Conservation (phyloP, 225 moss, liverwort and hornwort species). For the Polytrichum formosum region DNA sequence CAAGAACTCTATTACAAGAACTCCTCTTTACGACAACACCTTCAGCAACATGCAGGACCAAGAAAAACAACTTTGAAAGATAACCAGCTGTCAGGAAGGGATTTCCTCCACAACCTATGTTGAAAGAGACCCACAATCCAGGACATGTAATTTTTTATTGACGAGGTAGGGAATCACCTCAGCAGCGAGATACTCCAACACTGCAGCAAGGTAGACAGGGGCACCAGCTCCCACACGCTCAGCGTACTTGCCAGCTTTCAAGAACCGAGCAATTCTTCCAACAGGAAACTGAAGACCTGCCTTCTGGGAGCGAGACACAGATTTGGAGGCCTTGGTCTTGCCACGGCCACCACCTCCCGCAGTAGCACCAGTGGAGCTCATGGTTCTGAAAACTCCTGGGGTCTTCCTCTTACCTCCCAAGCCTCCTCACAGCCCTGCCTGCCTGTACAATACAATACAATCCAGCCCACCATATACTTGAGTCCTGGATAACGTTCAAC, state of each 20-base stretch:
- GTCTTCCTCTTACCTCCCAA: neutral
- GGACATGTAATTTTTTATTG: neutral
- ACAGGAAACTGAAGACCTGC: conserved; percentile 84
- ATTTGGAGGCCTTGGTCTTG: conserved; percentile 75
- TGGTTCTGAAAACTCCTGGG: conserved; percentile 14
- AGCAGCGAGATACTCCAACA: conserved; percentile 78
- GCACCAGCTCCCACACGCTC: conserved; percentile 80
- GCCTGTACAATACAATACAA: no score
- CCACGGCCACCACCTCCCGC: conserved; percentile 54
- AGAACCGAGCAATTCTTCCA: conserved; percentile 71
- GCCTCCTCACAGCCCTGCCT: no score
- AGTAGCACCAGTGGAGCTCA: conserved; percentile 42
- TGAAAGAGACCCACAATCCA: no score
- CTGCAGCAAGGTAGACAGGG: conserved; percentile 75
- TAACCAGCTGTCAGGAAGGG: no score
- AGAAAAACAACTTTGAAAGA: no score
- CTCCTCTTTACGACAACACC: no score
- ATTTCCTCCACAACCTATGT: no score
- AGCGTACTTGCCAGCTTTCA: conserved; percentile 80
- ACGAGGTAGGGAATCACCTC: conserved; percentile 37
- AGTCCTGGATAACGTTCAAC: no score
- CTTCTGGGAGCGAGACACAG: conserved; percentile 68
- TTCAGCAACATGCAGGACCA: no score
- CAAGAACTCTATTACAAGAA: no score
- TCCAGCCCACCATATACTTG: no score